Evolutionary conservation across 2,329 filamentous ascomycete genomes (phyloP).

Genomic region (Fusarium ramigenum): DNA sequence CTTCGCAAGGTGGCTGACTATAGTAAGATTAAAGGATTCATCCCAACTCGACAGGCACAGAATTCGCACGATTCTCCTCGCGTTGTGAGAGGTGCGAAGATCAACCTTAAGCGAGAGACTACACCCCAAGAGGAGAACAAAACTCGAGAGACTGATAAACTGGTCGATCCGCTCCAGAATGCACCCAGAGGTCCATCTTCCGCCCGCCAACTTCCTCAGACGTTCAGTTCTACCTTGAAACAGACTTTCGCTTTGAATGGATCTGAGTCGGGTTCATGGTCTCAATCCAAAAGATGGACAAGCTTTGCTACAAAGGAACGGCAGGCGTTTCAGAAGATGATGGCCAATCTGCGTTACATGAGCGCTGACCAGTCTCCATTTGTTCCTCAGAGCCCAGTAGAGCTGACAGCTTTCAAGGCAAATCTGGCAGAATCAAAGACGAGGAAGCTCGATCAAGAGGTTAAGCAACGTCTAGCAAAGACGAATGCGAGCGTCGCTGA

Average conservation of each 20-base stretch:
- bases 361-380: constrained; percentile 51
- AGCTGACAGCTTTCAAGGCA: constrained; percentile 48
- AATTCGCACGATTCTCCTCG: not conserved
- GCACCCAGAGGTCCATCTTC: constrained; percentile 23
- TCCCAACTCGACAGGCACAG: constrained; percentile 30
- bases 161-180: constrained; percentile 1
- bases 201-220: constrained; percentile 3
- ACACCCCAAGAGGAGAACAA: not conserved
- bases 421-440: constrained; percentile 42
- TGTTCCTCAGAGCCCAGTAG: constrained; percentile 48
- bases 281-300: constrained; percentile 53
- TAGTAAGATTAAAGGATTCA: constrained; percentile 20
- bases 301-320: constrained; percentile 48
- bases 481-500: constrained; percentile 21
- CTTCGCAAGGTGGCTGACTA: constrained; percentile 12
- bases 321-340: constrained; percentile 49
- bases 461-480: constrained; percentile 38
- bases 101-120: not conserved
- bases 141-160: not conserved
- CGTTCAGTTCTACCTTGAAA: constrained; percentile 15
- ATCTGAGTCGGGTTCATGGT: constrained; percentile 46
- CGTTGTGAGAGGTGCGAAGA: not conserved
- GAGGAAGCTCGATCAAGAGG: constrained; percentile 38
- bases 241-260: not conserved
- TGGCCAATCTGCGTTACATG: constrained; percentile 49